phyloP scores from a whole-genome alignment of 2,329 filamentous ascomycete genomes.

The Rhytidhysteron rufulum region DNA sequence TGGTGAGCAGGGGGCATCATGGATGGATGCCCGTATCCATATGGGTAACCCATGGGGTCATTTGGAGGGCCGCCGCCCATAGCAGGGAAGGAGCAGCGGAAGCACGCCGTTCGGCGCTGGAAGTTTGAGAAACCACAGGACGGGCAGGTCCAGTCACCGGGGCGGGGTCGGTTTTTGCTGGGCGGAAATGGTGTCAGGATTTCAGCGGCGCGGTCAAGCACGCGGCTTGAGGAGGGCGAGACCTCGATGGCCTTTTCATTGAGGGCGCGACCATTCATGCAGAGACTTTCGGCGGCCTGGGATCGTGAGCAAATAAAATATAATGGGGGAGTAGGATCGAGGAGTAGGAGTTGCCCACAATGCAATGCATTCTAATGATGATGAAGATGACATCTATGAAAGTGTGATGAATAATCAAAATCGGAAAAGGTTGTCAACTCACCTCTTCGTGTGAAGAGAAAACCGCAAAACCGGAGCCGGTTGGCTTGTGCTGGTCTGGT shows the following conservation, averaged over 20 bases:
- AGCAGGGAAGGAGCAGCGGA: slow-evolving; percentile 98
- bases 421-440: slow-evolving; percentile 38
- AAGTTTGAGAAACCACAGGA: slow-evolving; percentile 99
- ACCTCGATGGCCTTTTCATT: slow-evolving; percentile 99
- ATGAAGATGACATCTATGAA: slow-evolving; percentile 1
- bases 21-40: slow-evolving; percentile 60
- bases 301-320: not conserved
- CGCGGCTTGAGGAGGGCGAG: slow-evolving; percentile 92
- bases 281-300: slow-evolving; percentile 92
- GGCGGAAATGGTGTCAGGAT: slow-evolving; percentile 97
- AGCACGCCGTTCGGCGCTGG: slow-evolving; percentile 95
- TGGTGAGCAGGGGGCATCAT: slow-evolving; percentile 60
- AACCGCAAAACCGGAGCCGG: slow-evolving; percentile 93
- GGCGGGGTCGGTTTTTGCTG: slow-evolving; percentile 95
- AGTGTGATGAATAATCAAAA: no score
- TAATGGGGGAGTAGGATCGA: not conserved
- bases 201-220: slow-evolving; percentile 90
- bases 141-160: slow-evolving; percentile 98
- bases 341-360: not conserved
- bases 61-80: slow-evolving; percentile 71
- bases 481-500: slow-evolving; percentile 99
- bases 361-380: not conserved
- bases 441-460: slow-evolving; percentile 99
- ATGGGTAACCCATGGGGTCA: slow-evolving; percentile 65
- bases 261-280: slow-evolving; percentile 97